phyloP scores from a whole-genome alignment of 2,329 filamentous ascomycete genomes.

The Alternaria hordeiaustralica region DNA sequence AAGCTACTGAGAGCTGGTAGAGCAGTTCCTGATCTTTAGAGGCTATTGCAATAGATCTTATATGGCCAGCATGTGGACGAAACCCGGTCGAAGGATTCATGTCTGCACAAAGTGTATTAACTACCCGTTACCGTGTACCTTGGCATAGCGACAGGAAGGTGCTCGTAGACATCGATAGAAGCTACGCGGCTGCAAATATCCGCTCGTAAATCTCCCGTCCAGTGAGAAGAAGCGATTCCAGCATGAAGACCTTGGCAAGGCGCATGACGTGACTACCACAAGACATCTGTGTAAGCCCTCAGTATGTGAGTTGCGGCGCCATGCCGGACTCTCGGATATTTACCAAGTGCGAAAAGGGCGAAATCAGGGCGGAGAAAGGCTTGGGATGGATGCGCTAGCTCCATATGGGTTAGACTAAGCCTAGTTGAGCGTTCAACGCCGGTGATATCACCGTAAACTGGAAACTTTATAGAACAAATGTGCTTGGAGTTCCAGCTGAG shows the following conservation, averaged over 20 bases:
- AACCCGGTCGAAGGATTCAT: background rate
- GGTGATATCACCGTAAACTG: background rate
- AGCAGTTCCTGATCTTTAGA: background rate
- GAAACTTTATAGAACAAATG: too few relatives aligned
- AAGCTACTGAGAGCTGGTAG: background rate
- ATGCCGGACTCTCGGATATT: background rate
- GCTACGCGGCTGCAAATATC: background rate
- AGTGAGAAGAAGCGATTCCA: background rate
- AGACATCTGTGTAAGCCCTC: background rate
- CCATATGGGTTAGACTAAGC: too few relatives aligned
- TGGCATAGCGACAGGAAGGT: background rate
- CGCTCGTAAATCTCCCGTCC: background rate
- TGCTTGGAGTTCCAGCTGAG: background rate
- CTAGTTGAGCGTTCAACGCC: background rate
- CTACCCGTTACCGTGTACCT: background rate
- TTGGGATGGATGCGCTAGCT: too few relatives aligned
- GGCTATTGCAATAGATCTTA: background rate
- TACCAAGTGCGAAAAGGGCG: background rate
- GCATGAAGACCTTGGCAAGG: background rate
- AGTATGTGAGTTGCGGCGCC: background rate
- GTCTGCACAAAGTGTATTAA: background rate
- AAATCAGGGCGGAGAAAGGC: background rate
- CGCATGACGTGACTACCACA: background rate
- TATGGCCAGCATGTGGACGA: background rate
- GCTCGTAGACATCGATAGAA: background rate